Base-by-base conservation (phyloP, 1,284 basidiomycete species). In the Boletus smithii region DNA sequence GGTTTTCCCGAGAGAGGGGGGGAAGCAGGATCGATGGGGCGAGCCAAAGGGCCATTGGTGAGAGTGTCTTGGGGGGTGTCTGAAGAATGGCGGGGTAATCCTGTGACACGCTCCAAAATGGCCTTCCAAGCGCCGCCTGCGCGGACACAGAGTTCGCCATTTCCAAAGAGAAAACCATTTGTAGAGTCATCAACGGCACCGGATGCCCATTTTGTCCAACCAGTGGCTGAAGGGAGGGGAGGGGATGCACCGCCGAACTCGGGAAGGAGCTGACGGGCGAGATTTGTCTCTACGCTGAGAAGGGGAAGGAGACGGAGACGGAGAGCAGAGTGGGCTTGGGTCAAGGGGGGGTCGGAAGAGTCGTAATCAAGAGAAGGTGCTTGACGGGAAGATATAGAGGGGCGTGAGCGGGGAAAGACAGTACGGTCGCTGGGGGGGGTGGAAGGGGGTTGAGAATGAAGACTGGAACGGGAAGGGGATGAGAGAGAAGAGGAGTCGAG, bases 41-140 rank as follows among this genome's bases (percentile, higher is more conserved):
- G 40, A 7, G 45, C 22, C 6, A 42, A 6, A 3, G 26, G 0
- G 7, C 23, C 16, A 0, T 45, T 20, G 4, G 34, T 30, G 9
- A 29, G 43, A 20, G 29, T 33, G 41, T 29, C 22, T 14, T 38
- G 34, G 7, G 47, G 4, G n/a, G 14, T 7, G 14, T 53, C 42
- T 2, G 40, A 27, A 3, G 35, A 0, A 13, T 7, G 8, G 29
- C 5, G 46, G 18, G 26, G 36, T 0, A 43, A 35, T 53, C 57
- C 48, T 1, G 65, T 55, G 5, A 66, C 49, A 18, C 48, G 63
- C 18, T 67, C 62, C 7, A 67, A 31, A 3, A 60, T 42, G 9
- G 32, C 49, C 60, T 83, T 82, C 81, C 82, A 84, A 2, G 72
- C 73, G 38, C 71, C 74, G 1, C 81, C 80, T 0, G 81, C 77